These are phyloP conservation scores for Schwanniomyces polymorphus DNA, from an alignment of 805 yeast genomes.

Conservation along the genomic window DNA sequence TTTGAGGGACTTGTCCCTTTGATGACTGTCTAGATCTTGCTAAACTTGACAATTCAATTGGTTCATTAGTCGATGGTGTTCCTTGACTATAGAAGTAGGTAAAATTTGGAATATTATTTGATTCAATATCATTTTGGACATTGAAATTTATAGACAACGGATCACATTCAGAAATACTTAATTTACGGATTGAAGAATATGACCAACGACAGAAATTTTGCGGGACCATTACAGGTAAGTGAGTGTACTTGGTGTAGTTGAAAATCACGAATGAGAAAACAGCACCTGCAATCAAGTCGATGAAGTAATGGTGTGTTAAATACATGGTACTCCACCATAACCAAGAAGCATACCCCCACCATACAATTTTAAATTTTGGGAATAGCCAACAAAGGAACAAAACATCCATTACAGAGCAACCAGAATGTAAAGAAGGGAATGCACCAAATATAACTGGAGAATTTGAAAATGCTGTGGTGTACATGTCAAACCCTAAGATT, in stretches of 20 bases:
- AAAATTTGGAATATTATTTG: slow-evolving; percentile 1
- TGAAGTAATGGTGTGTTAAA: slow-evolving; percentile 92
- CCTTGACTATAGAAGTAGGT: slow-evolving; percentile 4
- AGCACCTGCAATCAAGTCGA: slow-evolving; percentile 93
- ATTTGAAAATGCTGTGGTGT: slow-evolving; percentile 77
- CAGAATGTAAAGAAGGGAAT: slow-evolving; percentile 82
- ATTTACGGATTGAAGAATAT: slow-evolving; percentile 39
- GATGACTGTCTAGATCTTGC: slow-evolving; percentile 31
- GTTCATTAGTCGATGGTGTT: slow-evolving; percentile 5
- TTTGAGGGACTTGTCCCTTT: slow-evolving; percentile 13
- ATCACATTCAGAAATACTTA: slow-evolving; percentile 26
- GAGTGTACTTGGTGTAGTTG: slow-evolving; percentile 63
- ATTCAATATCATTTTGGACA: slow-evolving; percentile 8
- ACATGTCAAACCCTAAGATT: slow-evolving; percentile 76
- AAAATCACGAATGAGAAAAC: slow-evolving; percentile 73
- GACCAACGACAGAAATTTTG: slow-evolving; percentile 69
- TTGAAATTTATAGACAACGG: slow-evolving; percentile 24
- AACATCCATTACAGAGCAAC: slow-evolving; percentile 92
- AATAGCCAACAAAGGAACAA: slow-evolving; percentile 80
- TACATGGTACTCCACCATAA: slow-evolving; percentile 99
- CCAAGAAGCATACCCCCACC: slow-evolving; percentile 82
- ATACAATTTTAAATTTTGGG: slow-evolving; percentile 65
- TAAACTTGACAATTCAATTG: slow-evolving; percentile 21
- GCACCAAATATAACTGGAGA: slow-evolving; percentile 97
- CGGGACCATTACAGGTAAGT: slow-evolving; percentile 61